Conservation (phyloP, 306 rosid genomes). For the Adenanthera pavonina region DNA sequence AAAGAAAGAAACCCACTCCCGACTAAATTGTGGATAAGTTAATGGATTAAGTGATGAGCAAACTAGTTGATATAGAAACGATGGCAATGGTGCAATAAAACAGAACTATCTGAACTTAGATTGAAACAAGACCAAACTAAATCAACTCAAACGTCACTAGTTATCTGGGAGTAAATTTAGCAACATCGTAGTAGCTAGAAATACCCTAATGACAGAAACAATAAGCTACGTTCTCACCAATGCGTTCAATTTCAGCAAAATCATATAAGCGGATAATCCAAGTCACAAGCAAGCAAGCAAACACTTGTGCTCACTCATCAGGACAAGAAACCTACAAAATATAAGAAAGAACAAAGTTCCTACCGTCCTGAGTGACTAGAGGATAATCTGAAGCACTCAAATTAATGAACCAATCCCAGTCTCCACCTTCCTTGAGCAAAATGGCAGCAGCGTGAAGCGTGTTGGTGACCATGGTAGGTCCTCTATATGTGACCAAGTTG, state of each 20-base stretch:
- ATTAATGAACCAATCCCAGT: slow-evolving; percentile 7
- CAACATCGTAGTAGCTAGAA: neutral
- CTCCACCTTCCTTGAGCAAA: neutral
- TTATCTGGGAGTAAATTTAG: slow-evolving; percentile 20
- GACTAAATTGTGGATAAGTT: neutral
- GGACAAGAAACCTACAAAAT: neutral
- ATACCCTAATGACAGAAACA: slow-evolving; percentile 1
- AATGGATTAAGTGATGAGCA: neutral
- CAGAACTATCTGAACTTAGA: neutral
- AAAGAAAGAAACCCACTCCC: neutral
- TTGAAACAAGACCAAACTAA: neutral
- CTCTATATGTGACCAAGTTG: slow-evolving; percentile 47
- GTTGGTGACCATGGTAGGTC: no score
- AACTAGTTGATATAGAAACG: neutral
- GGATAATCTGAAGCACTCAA: no score
- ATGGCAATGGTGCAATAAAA: neutral
- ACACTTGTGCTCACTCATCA: neutral
- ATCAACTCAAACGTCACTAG: neutral
- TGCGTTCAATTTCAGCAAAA: neutral
- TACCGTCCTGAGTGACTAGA: no score
- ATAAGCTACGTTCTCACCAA: neutral
- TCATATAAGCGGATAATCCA: neutral
- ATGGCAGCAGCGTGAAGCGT: no score
- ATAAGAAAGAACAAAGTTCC: neutral
- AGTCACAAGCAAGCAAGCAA: no score